Evolutionary conservation across 73 alveolate species (phyloP).

Genomic region (Paramecium sexaurelia): DNA sequence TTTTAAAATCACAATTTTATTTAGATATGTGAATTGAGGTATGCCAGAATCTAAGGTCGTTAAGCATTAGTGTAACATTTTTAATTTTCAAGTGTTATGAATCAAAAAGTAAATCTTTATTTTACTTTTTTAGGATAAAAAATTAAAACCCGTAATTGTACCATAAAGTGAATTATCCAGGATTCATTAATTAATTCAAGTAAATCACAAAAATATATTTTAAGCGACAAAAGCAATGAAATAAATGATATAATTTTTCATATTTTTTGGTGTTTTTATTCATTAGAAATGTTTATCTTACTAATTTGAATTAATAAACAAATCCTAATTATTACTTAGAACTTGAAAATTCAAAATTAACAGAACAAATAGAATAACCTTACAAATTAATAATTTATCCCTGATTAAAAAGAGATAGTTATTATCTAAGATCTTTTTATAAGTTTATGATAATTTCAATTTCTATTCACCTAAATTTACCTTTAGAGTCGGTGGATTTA

Average conservation of each 20-base stretch:
- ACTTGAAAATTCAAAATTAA: too few relatives aligned
- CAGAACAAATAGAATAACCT: too few relatives aligned
- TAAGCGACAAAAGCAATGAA: constrained; percentile 22
- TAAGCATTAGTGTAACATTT: constrained; percentile 59
- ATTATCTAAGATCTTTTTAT: background rate
- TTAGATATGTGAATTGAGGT: constrained; percentile 80
- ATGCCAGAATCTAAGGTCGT: constrained; percentile 91
- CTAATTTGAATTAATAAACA: background rate
- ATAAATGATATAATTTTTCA: background rate
- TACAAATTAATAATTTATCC: too few relatives aligned
- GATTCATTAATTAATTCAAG: constrained; percentile 24
- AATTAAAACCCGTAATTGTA: constrained; percentile 63
- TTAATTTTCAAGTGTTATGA: constrained; percentile 69
- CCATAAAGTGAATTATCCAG: constrained; percentile 62
- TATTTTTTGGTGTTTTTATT: background rate
- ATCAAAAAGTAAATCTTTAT: constrained; percentile 60
- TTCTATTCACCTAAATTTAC: background rate
- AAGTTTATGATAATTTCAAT: background rate
- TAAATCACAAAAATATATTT: background rate
- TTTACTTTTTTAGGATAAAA: constrained; percentile 42
- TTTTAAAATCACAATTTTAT: background rate
- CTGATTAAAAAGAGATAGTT: background rate
- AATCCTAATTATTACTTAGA: background rate
- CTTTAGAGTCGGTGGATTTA: background rate
- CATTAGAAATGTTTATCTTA: background rate